These are phyloP conservation scores for Pythium rhizo-oryzae DNA, from an alignment of 352 stramenopile species.

Conservation along the genomic window DNA sequence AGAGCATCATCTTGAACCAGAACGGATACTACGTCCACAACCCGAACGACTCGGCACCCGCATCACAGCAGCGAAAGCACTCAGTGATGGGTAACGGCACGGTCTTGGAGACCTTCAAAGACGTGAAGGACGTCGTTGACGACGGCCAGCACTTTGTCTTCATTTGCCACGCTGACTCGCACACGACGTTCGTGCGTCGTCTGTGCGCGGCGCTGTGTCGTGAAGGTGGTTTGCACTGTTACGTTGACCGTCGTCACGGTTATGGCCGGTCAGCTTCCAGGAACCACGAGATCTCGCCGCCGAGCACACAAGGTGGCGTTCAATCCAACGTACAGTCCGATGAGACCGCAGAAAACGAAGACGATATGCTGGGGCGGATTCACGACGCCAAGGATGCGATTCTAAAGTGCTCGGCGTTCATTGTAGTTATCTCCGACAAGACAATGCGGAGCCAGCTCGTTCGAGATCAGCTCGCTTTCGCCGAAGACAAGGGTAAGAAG, in stretches of 20 bases:
- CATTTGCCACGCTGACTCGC: slow-evolving; percentile 79
- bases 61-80: background rate
- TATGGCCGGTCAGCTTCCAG: slow-evolving; percentile 17
- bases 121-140: slow-evolving; percentile 51
- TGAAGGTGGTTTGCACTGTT: slow-evolving; percentile 67
- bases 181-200: slow-evolving; percentile 71
- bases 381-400: slow-evolving; percentile 83
- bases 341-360: slow-evolving; percentile 19
- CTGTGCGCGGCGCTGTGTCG: slow-evolving; percentile 71
- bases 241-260: slow-evolving; percentile 53
- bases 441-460: slow-evolving; percentile 72
- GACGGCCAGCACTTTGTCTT: slow-evolving; percentile 82
- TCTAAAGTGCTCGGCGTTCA: slow-evolving; percentile 77
- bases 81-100: slow-evolving; percentile 34
- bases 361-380: slow-evolving; percentile 73
- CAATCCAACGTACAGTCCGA: slow-evolving; percentile 18
- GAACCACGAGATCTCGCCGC: slow-evolving; percentile 9
- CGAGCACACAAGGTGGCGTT: slow-evolving; percentile 5
- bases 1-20: slow-evolving; percentile 67
- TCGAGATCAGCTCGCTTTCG: slow-evolving; percentile 81
- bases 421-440: slow-evolving; percentile 75
- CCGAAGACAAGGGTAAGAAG: slow-evolving; percentile 84
- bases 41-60: background rate
- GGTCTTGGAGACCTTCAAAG: slow-evolving; percentile 63
- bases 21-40: slow-evolving; percentile 78